Evolutionary conservation across 2,329 filamentous ascomycete genomes (phyloP).

Genomic region (Phaeomoniella chlamydospora): DNA sequence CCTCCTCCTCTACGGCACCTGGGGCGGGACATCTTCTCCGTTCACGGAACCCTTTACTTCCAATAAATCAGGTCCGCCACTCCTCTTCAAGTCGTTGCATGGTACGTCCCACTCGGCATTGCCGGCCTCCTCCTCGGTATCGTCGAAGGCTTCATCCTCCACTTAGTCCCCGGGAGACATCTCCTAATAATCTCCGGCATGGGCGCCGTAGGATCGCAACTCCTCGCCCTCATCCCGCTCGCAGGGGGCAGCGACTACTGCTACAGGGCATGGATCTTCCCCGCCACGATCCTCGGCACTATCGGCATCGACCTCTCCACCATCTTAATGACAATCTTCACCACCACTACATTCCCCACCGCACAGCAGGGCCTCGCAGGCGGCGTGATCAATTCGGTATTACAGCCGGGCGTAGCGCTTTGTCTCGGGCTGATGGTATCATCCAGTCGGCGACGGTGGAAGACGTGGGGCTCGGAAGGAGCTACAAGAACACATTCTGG

Average conservation of each 20-base stretch:
- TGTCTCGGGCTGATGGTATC: constrained; percentile 59
- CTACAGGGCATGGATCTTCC: constrained; percentile 65
- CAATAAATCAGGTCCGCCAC: constrained; percentile 43
- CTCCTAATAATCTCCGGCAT: constrained; percentile 47
- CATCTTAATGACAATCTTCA: constrained; percentile 63
- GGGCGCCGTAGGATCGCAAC: constrained; percentile 42
- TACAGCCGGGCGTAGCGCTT: constrained; percentile 60
- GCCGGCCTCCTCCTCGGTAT: constrained; percentile 54
- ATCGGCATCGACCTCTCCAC: constrained; percentile 63
- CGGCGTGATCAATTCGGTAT: constrained; percentile 53
- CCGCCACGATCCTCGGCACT: constrained; percentile 45
- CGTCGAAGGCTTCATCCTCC: constrained; percentile 51
- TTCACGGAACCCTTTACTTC: constrained; percentile 59
- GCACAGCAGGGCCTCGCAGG: constrained; percentile 58
- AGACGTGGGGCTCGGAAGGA: constrained; percentile 28
- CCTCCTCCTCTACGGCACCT: constrained; percentile 51
- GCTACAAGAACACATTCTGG: constrained; percentile 43
- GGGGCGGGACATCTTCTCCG: constrained; percentile 47
- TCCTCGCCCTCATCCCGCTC: constrained; percentile 50
- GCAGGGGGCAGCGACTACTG: constrained; percentile 40
- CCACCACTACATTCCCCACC: constrained; percentile 55
- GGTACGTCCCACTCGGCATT: constrained; percentile 52
- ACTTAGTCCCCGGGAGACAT: constrained; percentile 47
- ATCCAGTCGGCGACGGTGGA: constrained; percentile 32
- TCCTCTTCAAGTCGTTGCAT: constrained; percentile 51